Base-by-base conservation (phyloP, 1,139 yeast genomes). In the Candida frijolesensis region DNA sequence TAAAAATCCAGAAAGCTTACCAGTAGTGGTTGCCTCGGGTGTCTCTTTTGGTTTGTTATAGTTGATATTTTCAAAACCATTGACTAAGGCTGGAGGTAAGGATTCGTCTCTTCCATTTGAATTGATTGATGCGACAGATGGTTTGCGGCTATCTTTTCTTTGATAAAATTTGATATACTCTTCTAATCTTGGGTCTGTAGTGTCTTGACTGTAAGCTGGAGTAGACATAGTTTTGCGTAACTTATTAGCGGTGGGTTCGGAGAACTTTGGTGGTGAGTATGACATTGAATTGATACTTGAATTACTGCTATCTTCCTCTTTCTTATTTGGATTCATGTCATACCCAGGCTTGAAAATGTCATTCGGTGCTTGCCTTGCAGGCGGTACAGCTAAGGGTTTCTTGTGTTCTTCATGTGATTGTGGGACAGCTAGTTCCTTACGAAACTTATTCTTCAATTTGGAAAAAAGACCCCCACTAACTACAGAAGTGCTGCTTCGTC, bases 141-240 rank as follows among this genome's bases (percentile, higher is more conserved):
- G 54, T 45, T 59, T 59, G 9, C 61, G 54, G 4, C 59, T 58
- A 57, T 57, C 74, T 52, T 62, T 72, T 52, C 74, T 77, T 50
- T 72, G 71, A 59, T 79, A 82, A 57, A 78, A 79, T 46, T 73
- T 71, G 51, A 86, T 70, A 59, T 84, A 86, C 48, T 82, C 84
- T 39, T 81, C 80, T 38, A 86, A 62, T 55, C 82, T 74, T 1
- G 87, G 85, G 58, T 85, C 89, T 5, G 58, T 34, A 3, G 55
- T 22, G 8, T 50, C 53, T 7, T 46, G 48, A 12, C 56, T 37
- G 38, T 50, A 45, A 4, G 50, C 51, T 10, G 66, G 62, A 2
- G 61, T 53, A 1, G 66, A 58, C 52, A 56, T 57, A 7, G 65
- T 54, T 34, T 63, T 54, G n/a, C 54, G 48, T 22, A 49, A 44